These are phyloP conservation scores for Nidula microcarpa DNA, from an alignment of 768 basidiomycete species.

Conservation along the genomic window DNA sequence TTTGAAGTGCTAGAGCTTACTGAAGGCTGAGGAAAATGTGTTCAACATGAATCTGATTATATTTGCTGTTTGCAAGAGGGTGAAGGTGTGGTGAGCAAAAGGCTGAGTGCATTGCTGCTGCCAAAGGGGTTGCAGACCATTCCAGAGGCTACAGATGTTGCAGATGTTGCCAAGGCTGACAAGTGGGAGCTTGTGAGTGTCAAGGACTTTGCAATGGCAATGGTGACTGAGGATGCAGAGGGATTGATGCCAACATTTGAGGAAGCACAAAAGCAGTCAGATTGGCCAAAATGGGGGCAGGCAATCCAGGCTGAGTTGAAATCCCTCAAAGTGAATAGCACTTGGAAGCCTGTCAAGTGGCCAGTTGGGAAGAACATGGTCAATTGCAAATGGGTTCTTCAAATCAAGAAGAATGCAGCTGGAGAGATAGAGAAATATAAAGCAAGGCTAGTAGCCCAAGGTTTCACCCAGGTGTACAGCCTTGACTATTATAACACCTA, in stretches of 20 bases:
- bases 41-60: too few relatives aligned
- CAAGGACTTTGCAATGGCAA: neutral
- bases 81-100: too few relatives aligned
- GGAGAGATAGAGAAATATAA: slow-evolving; percentile 20
- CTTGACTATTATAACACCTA: slow-evolving; percentile 28
- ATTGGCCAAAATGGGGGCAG: slow-evolving; percentile 7
- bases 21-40: neutral
- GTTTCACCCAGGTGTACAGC: slow-evolving; percentile 32
- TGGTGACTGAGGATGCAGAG: neutral
- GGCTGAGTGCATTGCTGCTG: too few relatives aligned
- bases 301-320: slow-evolving; percentile 7
- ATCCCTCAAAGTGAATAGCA: slow-evolving; percentile 4
- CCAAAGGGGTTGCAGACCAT: neutral
- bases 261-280: neutral
- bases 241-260: neutral
- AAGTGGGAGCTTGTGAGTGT: neutral
- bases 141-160: neutral
- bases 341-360: slow-evolving; percentile 7
- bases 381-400: slow-evolving; percentile 7
- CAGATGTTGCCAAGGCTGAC: neutral
- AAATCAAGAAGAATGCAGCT: slow-evolving; percentile 12
- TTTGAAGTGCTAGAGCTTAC: neutral
- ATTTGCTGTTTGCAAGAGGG: too few relatives aligned
- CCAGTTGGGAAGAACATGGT: slow-evolving; percentile 3
- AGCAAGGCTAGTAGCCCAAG: slow-evolving; percentile 22